A percentile compares a stretch with the other conserved stretches of the same genome.
Evolutionary conservation across 805 yeast genomes (phyloP).

Genomic region (Candida ascalaphidarum): DNA sequence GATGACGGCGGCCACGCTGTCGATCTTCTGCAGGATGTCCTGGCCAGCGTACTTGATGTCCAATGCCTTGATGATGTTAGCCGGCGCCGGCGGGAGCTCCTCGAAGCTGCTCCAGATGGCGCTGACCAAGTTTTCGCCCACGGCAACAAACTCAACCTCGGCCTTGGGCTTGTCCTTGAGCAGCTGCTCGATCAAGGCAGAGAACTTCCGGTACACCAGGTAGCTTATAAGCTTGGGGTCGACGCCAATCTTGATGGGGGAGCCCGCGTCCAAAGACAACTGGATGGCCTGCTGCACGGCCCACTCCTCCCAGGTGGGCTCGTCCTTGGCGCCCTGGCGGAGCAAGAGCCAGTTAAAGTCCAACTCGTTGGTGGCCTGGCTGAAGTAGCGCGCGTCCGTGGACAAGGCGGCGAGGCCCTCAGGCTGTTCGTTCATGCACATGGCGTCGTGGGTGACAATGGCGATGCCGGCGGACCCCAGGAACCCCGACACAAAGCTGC

Average conservation of each 20-base stretch:
- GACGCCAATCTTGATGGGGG: constrained; percentile 28
- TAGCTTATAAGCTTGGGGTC: constrained; percentile 44
- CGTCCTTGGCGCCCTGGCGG: constrained; percentile 41
- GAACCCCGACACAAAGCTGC: constrained; percentile 79
- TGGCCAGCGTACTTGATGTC: constrained; percentile 58
- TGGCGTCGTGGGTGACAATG: constrained; percentile 58
- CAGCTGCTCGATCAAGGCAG: constrained; percentile 19
- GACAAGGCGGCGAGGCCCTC: constrained; percentile 48
- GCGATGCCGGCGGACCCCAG: constrained; percentile 94
- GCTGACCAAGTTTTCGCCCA: constrained; percentile 64
- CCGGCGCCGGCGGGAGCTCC: constrained; percentile 34
- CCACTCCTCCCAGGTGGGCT: constrained; percentile 55
- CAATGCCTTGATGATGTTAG: constrained; percentile 42
- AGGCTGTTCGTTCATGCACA: constrained; percentile 42
- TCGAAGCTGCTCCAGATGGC: constrained; percentile 65
- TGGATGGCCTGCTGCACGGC: constrained; percentile 42
- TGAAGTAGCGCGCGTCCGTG: constrained; percentile 55
- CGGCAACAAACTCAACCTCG: constrained; percentile 34
- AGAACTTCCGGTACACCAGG: constrained; percentile 21
- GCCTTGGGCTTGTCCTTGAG: constrained; percentile 15
- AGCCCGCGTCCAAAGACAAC: constrained; percentile 39
- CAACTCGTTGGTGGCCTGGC: constrained; percentile 48
- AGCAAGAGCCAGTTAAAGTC: constrained; percentile 54
- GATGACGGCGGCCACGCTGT: constrained; percentile 23
- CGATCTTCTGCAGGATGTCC: constrained; percentile 47